phyloP scores from a whole-genome alignment of 169 alveolate genomes.

The Cryptosporidium xiaoi region DNA sequence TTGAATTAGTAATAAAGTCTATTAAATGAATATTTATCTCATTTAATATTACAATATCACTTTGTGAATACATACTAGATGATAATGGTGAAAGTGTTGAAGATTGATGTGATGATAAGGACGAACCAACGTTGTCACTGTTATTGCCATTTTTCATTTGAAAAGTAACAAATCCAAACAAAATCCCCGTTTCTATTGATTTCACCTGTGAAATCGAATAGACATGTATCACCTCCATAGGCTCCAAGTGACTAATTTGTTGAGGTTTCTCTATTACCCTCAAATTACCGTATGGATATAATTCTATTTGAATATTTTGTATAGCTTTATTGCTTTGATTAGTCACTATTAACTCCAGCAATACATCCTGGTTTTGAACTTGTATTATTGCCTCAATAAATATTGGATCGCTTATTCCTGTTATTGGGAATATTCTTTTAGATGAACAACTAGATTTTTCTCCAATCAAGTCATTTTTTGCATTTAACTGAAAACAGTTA shows the following conservation, averaged over 20 bases:
- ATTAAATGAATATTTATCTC: slow-evolving; percentile 89
- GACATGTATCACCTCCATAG: slow-evolving; percentile 81
- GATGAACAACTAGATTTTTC: slow-evolving; percentile 2
- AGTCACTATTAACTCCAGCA: slow-evolving; percentile 86
- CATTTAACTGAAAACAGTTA: neutral
- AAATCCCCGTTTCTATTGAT: slow-evolving; percentile 89
- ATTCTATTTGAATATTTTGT: slow-evolving; percentile 90
- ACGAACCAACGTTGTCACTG: neutral
- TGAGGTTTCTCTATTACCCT: slow-evolving; percentile 87
- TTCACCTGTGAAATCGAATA: slow-evolving; percentile 84
- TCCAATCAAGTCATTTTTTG: neutral
- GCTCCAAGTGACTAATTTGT: slow-evolving; percentile 83
- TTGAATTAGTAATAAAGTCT: slow-evolving; percentile 88
- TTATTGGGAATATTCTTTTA: slow-evolving; percentile 76
- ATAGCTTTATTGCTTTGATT: slow-evolving; percentile 89
- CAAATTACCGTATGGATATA: slow-evolving; percentile 88
- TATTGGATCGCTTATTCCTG: slow-evolving; percentile 93
- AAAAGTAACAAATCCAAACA: slow-evolving; percentile 93
- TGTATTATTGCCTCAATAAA: slow-evolving; percentile 92
- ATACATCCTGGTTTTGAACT: slow-evolving; percentile 89
- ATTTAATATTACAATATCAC: slow-evolving; percentile 84
- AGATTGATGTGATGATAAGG: neutral
- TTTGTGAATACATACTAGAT: slow-evolving; percentile 56
- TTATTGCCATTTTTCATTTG: slow-evolving; percentile 80
- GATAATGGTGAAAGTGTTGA: slow-evolving; percentile 10